A percentile compares a stretch with the other conserved stretches of the same genome.
Conservation (phyloP, 2,329 filamentous ascomycete genomes). For the Epicoccum sorghinum region DNA sequence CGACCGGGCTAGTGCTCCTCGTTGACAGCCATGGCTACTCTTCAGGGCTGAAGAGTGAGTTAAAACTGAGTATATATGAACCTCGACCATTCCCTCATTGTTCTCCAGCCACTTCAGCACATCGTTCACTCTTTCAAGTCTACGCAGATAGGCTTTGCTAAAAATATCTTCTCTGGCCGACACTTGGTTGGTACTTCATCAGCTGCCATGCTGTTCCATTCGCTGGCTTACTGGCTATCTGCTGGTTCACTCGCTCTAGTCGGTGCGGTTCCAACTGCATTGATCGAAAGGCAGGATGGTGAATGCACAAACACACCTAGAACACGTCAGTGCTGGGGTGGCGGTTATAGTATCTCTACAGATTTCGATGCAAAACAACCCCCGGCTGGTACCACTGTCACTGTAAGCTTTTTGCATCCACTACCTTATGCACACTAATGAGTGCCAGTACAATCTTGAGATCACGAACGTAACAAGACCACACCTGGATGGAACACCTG, state of each 20-base stretch:
- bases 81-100: constrained; percentile 15
- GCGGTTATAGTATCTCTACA: constrained; percentile 52
- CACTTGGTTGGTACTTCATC: background rate
- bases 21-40: background rate
- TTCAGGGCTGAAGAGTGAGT: background rate
- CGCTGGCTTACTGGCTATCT: constrained; percentile 33
- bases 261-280: constrained; percentile 28
- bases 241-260: constrained; percentile 34
- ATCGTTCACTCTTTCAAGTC: too few relatives aligned
- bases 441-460: constrained; percentile 45
- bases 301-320: constrained; percentile 49
- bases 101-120: constrained; percentile 12
- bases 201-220: constrained; percentile 34
- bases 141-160: background rate
- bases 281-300: constrained; percentile 41
- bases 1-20: background rate
- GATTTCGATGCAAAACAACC: constrained; percentile 55
- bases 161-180: background rate
- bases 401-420: constrained; percentile 20
- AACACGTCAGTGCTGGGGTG: constrained; percentile 51
- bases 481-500: constrained; percentile 49
- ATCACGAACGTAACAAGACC: constrained; percentile 50
- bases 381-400: constrained; percentile 45
- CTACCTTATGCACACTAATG: constrained; percentile 1
- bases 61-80: constrained; percentile 9